Evolutionary conservation across 2,329 filamentous ascomycete species (phyloP), one percentile per base, ranked within the genome.

Genomic region (Cryphonectria radicalis): DNA sequence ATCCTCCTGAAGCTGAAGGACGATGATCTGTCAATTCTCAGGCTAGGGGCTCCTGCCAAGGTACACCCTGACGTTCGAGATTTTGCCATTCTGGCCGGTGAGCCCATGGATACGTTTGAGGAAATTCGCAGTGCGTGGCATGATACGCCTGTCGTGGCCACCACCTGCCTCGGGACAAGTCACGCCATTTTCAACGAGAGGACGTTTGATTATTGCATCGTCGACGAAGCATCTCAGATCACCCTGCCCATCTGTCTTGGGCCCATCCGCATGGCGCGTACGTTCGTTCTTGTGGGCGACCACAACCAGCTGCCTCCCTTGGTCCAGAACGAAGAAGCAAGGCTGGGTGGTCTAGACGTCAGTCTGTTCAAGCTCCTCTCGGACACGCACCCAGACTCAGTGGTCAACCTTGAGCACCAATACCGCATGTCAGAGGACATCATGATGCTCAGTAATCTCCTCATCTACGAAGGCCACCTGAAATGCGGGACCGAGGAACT

Each of bases 361-460:
- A 97, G 93, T 79, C 85, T 99, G 67, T 99, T 99, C 87, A 97
- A 97, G 79, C 87, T 96, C 4, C 88, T 99, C 17, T 98, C 94
- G 0, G 96, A 98, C 77, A 88, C 89, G 0, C 95, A 98, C 74
- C 95, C 96, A 0, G 85, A 90, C 63, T 94, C 94, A 0, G 95
- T 99, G 2, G 93, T 97, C 73, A 97, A 93, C 74, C 88, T 99
- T 1, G 94, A 96, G 77, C 94, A 98, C 77, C 96, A 99, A 79
- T 99, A 99, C 79, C 93, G 96, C 73, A 99, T 99, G 96, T 97
- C 94, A 77, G 93, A 96, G 75, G 96, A 99, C 73, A 93, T 99
- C 73, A 98, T 98, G 95, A 88, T 91, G 2, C 87, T 99, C 19
- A 97, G 94, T 74, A 99, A 98, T 80, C 92, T 89, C 1, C 87